Conservation (phyloP, 2,329 filamentous ascomycete genomes). For the Fusarium hostae region DNA sequence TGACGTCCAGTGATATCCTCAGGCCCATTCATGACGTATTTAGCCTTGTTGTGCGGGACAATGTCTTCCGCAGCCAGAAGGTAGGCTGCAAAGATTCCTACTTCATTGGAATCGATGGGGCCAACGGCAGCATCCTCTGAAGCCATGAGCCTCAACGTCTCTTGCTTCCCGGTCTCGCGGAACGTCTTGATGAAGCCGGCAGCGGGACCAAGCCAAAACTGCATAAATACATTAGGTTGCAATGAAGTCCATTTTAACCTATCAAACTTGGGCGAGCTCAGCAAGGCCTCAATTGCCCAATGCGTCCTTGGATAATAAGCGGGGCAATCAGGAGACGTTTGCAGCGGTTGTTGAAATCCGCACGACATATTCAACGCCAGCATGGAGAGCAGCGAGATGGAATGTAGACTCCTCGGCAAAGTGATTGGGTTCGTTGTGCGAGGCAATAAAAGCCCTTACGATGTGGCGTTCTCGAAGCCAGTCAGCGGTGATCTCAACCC, state of each 20-base stretch:
- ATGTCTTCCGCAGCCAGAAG: accelerated
- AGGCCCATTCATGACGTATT: not conserved
- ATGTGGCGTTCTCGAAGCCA: not conserved
- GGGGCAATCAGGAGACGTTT: not conserved
- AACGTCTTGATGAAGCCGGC: not conserved
- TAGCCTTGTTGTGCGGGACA: accelerated
- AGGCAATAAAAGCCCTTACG: not conserved
- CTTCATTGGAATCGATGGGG: not conserved
- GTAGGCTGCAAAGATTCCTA: not conserved
- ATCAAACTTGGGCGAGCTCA: not conserved
- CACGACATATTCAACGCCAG: not conserved
- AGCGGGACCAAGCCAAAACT: not conserved
- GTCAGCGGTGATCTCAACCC: not conserved
- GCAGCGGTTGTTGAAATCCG: not conserved
- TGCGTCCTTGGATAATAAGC: not conserved
- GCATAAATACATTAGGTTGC: accelerated
- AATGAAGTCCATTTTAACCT: not conserved
- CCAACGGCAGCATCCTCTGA: not conserved
- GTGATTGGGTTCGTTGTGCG: not conserved
- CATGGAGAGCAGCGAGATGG: not conserved
- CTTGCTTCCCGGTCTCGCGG: not conserved
- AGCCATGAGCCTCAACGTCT: not conserved
- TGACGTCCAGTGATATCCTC: not conserved
- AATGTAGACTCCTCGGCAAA: not conserved
- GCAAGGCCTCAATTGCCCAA: not conserved